Percentiles rank a stretch among this genome's conserved stretches.
Conservation (phyloP, 768 basidiomycete genomes). For the Russula sp. region DNA sequence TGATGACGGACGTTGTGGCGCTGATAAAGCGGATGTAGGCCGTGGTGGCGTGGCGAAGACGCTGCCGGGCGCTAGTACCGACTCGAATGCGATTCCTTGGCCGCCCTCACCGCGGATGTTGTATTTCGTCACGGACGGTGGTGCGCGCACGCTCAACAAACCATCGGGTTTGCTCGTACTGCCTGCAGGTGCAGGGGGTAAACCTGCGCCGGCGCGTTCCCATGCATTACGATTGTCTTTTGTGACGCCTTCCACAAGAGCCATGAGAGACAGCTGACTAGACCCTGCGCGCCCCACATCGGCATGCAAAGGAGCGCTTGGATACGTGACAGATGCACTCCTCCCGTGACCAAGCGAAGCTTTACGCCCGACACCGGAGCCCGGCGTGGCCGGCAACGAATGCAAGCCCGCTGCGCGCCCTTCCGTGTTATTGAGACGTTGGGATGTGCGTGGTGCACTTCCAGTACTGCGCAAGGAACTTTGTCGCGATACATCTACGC, state of each 20-base stretch:
- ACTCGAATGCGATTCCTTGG: constrained; percentile 23
- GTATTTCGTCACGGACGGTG: constrained; percentile 25
- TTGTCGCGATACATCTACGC: constrained; percentile 17
- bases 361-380: neutral
- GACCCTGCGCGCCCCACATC: constrained; percentile 14
- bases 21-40: neutral
- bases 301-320: constrained; percentile 8
- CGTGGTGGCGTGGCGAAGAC: neutral
- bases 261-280: constrained; percentile 51
- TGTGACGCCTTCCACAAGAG: constrained; percentile 63
- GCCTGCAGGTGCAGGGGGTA: neutral
- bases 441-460: constrained; percentile 1
- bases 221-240: constrained; percentile 38
- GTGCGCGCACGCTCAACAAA: constrained; percentile 23
- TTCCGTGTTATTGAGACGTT: neutral
- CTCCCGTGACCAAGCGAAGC: neutral
- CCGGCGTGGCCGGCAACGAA: neutral
- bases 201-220: constrained; percentile 26
- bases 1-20: neutral
- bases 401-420: constrained; percentile 8
- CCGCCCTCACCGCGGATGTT: constrained; percentile 26
- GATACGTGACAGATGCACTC: neutral
- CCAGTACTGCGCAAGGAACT: constrained; percentile 15
- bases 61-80: constrained; percentile 17
- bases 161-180: constrained; percentile 1